These are phyloP conservation scores for Ustilago xerochloae DNA, from an alignment of 1,284 basidiomycete genomes.

Conservation along the genomic window DNA sequence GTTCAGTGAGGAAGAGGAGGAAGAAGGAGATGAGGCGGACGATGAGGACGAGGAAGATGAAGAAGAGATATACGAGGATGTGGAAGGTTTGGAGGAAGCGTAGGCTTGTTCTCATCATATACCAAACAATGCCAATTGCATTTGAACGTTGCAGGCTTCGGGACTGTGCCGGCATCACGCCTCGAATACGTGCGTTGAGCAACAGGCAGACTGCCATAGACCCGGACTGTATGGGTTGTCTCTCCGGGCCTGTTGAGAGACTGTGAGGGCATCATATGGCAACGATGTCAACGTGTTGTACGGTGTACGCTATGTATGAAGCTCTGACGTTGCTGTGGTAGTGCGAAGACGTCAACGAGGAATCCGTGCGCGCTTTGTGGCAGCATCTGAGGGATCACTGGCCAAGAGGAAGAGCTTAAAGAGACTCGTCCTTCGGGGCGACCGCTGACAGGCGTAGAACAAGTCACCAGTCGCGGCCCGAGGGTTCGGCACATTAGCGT, in stretches of 20 bases:
- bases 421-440: background rate
- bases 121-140: background rate
- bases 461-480: conserved; percentile 1
- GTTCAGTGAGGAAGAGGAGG: conserved; percentile 42
- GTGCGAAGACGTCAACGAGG: too few relatives aligned
- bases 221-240: too few relatives aligned
- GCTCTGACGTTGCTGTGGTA: too few relatives aligned
- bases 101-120: background rate
- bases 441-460: background rate
- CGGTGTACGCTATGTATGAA: too few relatives aligned
- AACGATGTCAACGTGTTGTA: too few relatives aligned
- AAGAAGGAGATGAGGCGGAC: background rate
- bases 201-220: too few relatives aligned
- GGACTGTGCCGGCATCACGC: too few relatives aligned
- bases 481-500: background rate
- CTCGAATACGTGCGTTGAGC: too few relatives aligned
- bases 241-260: too few relatives aligned
- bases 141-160: background rate
- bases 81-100: conserved; percentile 19
- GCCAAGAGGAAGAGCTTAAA: background rate
- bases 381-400: too few relatives aligned
- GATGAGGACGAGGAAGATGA: conserved; percentile 34
- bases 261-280: too few relatives aligned
- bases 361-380: too few relatives aligned
- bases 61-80: conserved; percentile 12